These are phyloP conservation scores for Logfia minima DNA, from an alignment of 129 eudicot species.

Conservation along the genomic window DNA sequence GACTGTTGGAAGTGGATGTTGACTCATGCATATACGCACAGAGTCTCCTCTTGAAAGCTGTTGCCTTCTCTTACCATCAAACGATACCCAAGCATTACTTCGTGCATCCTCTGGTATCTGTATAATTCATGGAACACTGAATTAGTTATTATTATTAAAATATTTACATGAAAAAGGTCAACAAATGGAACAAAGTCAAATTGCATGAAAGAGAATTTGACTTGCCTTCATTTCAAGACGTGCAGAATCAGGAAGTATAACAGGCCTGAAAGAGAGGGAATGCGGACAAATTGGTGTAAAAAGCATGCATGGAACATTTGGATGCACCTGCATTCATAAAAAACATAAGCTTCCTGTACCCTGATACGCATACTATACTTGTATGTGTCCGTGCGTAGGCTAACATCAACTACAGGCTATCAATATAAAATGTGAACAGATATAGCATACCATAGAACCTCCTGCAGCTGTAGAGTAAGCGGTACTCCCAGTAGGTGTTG, in stretches of 20 bases:
- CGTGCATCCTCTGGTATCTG: slow-evolving; percentile 98
- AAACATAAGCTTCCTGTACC: background rate
- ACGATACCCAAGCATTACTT: slow-evolving; percentile 99
- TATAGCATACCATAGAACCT: slow-evolving; percentile 87
- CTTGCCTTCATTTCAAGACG: slow-evolving; percentile 86
- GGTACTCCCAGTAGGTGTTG: slow-evolving; percentile 99
- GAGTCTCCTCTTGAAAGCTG: slow-evolving; percentile 99
- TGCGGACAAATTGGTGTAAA: slow-evolving; percentile 98
- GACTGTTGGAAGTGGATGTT: slow-evolving; percentile 98
- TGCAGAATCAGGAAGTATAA: slow-evolving; percentile 98
- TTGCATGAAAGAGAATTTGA: slow-evolving; percentile 15
- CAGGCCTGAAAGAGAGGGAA: slow-evolving; percentile 98
- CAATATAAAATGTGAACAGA: background rate
- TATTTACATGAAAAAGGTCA: background rate
- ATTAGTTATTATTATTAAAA: background rate
- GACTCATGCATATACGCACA: slow-evolving; percentile 83
- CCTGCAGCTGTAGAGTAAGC: slow-evolving; percentile 99
- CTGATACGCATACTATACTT: background rate
- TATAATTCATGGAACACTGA: background rate
- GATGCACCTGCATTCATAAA: slow-evolving; percentile 76
- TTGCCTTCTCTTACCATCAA: slow-evolving; percentile 99
- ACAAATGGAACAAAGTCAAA: background rate
- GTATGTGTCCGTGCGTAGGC: background rate
- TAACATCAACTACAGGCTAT: background rate
- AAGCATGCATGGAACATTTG: slow-evolving; percentile 99